These are phyloP conservation scores for Naegleria lovaniensis DNA, from an alignment of 208 protist species.

Conservation along the genomic window DNA sequence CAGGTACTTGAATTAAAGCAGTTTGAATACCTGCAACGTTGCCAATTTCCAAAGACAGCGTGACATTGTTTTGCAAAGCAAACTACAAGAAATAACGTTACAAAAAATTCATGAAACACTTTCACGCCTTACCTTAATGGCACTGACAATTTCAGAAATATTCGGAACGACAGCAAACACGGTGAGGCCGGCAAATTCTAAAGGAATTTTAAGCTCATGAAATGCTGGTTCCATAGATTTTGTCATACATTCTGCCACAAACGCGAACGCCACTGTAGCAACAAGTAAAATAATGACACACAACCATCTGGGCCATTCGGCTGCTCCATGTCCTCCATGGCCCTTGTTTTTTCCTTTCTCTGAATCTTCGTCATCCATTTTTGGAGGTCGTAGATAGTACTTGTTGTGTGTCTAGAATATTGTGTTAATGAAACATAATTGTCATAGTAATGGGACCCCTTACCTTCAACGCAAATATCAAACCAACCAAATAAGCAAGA, in stretches of 20 bases:
- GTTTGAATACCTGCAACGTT: conserved; percentile 45
- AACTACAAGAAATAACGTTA: conserved; percentile 28
- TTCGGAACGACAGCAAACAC: conserved; percentile 46
- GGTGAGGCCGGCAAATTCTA: conserved; percentile 49
- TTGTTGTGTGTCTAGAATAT: neutral
- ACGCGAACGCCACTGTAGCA: conserved; percentile 42
- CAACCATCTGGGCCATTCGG: neutral
- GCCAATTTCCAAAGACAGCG: conserved; percentile 52
- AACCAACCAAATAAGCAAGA: conserved; percentile 50
- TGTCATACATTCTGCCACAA: conserved; percentile 44
- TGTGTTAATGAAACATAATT: no score
- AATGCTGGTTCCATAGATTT: conserved; percentile 38
- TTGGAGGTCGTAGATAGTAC: neutral
- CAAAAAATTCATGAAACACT: no score
- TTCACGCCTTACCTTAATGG: conserved; percentile 26
- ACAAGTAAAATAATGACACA: conserved; percentile 40
- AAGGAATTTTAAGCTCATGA: conserved; percentile 40
- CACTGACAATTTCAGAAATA: conserved; percentile 52
- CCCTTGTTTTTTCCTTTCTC: neutral
- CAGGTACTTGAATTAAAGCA: conserved; percentile 52
- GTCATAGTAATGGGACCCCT: conserved; percentile 43
- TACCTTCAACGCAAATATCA: conserved; percentile 51
- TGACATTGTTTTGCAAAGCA: conserved; percentile 49
- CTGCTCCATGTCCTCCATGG: neutral
- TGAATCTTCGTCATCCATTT: neutral